A percentile compares a stretch with the other conserved stretches of the same genome.
Evolutionary conservation across 345 rosid species (phyloP).

Genomic region (Punica granatum): DNA sequence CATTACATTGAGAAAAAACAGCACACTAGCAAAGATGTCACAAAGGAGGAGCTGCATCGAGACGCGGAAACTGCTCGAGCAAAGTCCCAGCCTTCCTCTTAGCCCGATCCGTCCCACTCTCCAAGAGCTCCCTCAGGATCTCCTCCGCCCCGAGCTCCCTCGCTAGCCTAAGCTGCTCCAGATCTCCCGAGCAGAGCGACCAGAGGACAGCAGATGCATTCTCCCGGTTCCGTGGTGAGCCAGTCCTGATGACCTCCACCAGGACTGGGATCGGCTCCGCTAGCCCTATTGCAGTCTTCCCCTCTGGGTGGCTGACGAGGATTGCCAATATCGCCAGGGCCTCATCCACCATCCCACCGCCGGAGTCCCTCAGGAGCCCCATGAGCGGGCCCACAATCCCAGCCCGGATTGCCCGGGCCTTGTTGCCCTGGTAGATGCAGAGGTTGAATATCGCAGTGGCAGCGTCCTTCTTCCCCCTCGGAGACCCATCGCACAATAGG

Average conservation of each 20-base stretch:
- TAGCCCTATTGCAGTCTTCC: constrained; percentile 65
- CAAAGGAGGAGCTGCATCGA: constrained; percentile 21
- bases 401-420: constrained; percentile 87
- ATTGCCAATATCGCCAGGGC: constrained; percentile 88
- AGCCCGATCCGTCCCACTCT: constrained; percentile 92
- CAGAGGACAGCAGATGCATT: constrained; percentile 82
- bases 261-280: constrained; percentile 65
- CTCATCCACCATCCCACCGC: constrained; percentile 95
- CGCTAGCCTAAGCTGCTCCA: constrained; percentile 54
- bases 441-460: constrained; percentile 96
- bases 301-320: constrained; percentile 86
- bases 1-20: too few species aligned
- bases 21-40: background rate
- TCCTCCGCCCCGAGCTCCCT: constrained; percentile 68
- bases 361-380: constrained; percentile 72
- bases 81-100: constrained; percentile 86
- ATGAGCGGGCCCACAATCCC: constrained; percentile 79
- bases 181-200: constrained; percentile 63
- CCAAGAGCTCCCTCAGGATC: constrained; percentile 66
- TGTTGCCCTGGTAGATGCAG: constrained; percentile 91
- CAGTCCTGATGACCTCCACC: constrained; percentile 73
- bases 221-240: constrained; percentile 91
- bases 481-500: constrained; percentile 79
- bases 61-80: constrained; percentile 60
- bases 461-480: constrained; percentile 94